Evolutionary conservation across 257 asterid species (phyloP).

Genomic region (Solanum ossicruentum): DNA sequence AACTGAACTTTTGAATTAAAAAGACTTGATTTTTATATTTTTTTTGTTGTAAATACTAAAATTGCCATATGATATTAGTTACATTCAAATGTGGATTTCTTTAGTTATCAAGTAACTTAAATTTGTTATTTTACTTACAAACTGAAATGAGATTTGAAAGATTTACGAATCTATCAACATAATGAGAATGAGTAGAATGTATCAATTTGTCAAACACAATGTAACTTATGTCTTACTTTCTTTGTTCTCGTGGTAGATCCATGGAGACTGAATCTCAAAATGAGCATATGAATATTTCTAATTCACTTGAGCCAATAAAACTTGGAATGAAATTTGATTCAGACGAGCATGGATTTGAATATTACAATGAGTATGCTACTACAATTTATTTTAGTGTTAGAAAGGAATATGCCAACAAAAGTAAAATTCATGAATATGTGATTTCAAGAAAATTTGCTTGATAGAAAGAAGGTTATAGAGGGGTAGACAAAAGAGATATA

Average conservation of each 20-base stretch:
- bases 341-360: not conserved
- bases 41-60: not conserved
- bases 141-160: not conserved
- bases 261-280: not conserved
- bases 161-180: not conserved
- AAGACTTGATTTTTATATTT: not conserved
- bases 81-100: not conserved
- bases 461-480: not conserved
- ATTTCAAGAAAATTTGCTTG: not conserved
- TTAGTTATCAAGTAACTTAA: not conserved
- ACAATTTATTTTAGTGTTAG: not conserved
- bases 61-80: not conserved
- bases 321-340: not conserved
- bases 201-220: not conserved
- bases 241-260: not conserved
- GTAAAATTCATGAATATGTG: not conserved
- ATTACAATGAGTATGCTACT: not conserved
- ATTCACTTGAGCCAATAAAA: not conserved
- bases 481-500: not conserved
- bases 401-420: not conserved
- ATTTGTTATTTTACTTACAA: no score
- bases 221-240: not conserved
- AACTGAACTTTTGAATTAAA: not conserved
- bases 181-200: not conserved
- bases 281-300: not conserved